These are phyloP conservation scores for Gryganskiella cystojenkinii DNA, from an alignment of 192 early-diverging fungal genomes.

Conservation along the genomic window DNA sequence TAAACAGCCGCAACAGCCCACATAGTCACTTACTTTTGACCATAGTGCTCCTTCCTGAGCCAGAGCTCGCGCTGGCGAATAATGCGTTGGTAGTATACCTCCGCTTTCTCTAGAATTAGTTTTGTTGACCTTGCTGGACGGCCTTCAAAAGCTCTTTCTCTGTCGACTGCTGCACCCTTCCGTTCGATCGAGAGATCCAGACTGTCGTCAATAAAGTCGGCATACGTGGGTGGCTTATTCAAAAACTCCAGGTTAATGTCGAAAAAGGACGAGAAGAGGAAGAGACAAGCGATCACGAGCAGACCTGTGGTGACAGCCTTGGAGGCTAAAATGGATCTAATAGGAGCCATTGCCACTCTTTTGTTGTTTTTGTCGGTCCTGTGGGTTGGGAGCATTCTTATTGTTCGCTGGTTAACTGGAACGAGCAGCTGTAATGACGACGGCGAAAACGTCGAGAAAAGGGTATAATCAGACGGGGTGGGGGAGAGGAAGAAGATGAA, in stretches of 20 bases:
- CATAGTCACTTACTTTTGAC: neutral
- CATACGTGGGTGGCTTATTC: too few relatives aligned
- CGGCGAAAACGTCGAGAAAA: too few relatives aligned
- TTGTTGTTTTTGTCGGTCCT: too few relatives aligned
- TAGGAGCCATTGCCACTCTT: constrained; percentile 19
- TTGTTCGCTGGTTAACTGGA: too few relatives aligned
- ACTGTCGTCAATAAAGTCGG: neutral
- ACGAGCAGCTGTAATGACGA: too few relatives aligned
- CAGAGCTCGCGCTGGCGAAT: neutral
- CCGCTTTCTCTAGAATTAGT: neutral
- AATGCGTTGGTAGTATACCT: neutral
- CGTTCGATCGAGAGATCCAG: neutral
- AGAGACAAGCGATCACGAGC: neutral
- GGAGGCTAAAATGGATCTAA: constrained; percentile 10
- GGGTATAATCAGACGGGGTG: too few relatives aligned
- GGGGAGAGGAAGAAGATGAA: too few relatives aligned
- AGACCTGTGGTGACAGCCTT: constrained; percentile 6
- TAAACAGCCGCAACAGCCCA: too few relatives aligned
- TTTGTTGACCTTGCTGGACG: neutral
- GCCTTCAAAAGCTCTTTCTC: neutral
- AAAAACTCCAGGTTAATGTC: neutral
- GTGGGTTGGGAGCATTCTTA: too few relatives aligned
- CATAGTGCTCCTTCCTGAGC: constrained; percentile 5
- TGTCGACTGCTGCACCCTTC: neutral
- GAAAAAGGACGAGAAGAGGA: neutral